These are phyloP conservation scores for Ramaria sp. DNA, from an alignment of 768 basidiomycete species.

Conservation along the genomic window DNA sequence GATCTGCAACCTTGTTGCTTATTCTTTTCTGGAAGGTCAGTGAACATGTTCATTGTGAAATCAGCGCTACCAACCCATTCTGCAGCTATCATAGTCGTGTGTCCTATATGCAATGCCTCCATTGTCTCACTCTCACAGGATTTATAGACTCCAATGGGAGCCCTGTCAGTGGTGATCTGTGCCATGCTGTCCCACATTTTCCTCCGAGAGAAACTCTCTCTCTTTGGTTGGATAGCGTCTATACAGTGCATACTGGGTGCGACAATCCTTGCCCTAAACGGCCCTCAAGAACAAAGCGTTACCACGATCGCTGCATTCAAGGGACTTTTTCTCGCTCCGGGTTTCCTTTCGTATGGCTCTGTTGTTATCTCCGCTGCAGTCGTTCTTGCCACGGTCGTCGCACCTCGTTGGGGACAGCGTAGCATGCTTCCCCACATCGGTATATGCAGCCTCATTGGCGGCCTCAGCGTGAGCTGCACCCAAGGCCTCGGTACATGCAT, in stretches of 20 bases:
- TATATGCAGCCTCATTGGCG: conserved; percentile 39
- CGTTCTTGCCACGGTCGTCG: conserved; percentile 22
- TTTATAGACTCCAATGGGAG: conserved; percentile 32
- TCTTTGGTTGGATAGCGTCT: conserved; percentile 40
- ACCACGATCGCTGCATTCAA: conserved; percentile 22
- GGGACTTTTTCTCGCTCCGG: conserved; percentile 26
- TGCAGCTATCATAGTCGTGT: conserved; percentile 30
- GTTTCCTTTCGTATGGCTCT: conserved; percentile 30
- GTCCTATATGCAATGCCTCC: background rate
- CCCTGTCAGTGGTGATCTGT: conserved; percentile 36
- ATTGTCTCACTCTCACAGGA: background rate
- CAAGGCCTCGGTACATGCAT: conserved; percentile 31
- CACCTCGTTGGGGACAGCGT: conserved; percentile 29
- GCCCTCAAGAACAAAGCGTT: conserved; percentile 18
- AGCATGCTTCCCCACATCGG: conserved; percentile 33
- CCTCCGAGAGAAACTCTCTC: conserved; percentile 35
- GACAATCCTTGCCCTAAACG: conserved; percentile 33
- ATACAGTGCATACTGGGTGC: conserved; percentile 21
- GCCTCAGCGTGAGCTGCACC: conserved; percentile 30
- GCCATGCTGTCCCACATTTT: conserved; percentile 36
- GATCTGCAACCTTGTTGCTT: conserved; percentile 18
- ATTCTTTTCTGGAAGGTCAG: conserved; percentile 18
- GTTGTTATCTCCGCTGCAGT: conserved; percentile 16
- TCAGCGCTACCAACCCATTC: background rate
- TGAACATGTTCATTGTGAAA: conserved; percentile 28